Evolutionary conservation across 2,329 filamentous ascomycete genomes (phyloP).

Genomic region (Monosporascus sp.): DNA sequence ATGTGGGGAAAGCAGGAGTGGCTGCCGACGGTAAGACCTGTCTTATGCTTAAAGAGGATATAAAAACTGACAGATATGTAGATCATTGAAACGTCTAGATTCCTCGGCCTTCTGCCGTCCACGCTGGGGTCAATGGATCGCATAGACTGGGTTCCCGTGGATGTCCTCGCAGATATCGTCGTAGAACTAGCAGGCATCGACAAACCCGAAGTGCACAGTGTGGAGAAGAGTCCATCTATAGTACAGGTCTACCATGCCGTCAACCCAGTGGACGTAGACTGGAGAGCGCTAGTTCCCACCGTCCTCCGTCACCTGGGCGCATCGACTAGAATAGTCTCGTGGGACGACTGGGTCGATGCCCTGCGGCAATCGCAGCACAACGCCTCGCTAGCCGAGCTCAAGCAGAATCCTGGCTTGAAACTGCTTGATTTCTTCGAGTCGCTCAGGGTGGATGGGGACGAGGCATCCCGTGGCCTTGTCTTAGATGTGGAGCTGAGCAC

Average conservation of each 20-base stretch:
- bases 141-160: constrained; percentile 5
- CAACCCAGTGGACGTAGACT: not conserved
- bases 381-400: not conserved
- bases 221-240: not conserved
- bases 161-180: constrained; percentile 3
- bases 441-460: not conserved
- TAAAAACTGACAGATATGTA: not conserved
- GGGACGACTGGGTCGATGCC: not conserved
- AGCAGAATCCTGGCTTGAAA: not conserved
- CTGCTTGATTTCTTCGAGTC: not conserved
- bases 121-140: constrained; percentile 2
- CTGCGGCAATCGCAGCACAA: not conserved
- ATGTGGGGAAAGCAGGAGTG: constrained; percentile 7
- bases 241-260: not conserved
- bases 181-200: constrained; percentile 2
- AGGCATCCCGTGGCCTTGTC: not conserved
- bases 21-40: constrained; percentile 2
- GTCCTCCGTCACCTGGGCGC: not conserved
- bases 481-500: not conserved
- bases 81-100: constrained; percentile 4
- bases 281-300: not conserved
- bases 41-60: not conserved
- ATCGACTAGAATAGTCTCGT: not conserved
- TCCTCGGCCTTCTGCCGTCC: constrained; percentile 5
- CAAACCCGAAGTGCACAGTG: not conserved